These are phyloP conservation scores for Malania oleifera DNA, from an alignment of 164 flowering plant genomes.

Conservation along the genomic window DNA sequence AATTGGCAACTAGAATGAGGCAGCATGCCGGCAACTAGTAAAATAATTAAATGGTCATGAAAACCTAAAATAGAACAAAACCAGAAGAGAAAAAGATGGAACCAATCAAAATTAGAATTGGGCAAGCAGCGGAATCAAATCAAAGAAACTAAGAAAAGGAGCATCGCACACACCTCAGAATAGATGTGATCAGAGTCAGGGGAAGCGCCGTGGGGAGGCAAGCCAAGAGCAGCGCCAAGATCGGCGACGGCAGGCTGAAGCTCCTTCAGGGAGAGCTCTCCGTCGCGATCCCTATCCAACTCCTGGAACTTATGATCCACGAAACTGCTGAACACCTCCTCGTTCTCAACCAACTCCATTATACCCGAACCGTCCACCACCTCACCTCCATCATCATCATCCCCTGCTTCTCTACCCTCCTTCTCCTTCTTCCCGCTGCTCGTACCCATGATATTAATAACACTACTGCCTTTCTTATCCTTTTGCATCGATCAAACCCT, in stretches of 20 bases:
- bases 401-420: slow-evolving; percentile 16
- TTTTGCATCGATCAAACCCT: background rate
- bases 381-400: slow-evolving; percentile 23
- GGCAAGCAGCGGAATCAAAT: background rate
- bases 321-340: slow-evolving; percentile 58
- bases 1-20: too few relatives aligned
- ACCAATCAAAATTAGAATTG: too few relatives aligned
- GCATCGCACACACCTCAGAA: slow-evolving; percentile 41
- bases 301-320: slow-evolving; percentile 76
- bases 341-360: slow-evolving; percentile 82
- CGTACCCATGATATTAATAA: background rate
- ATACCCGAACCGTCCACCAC: slow-evolving; percentile 85
- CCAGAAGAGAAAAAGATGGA: background rate
- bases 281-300: slow-evolving; percentile 63
- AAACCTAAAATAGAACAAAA: background rate
- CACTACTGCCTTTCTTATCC: background rate
- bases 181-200: slow-evolving; percentile 77
- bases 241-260: slow-evolving; percentile 83
- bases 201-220: slow-evolving; percentile 73
- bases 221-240: slow-evolving; percentile 78
- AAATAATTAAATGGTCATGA: too few relatives aligned
- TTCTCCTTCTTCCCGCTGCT: slow-evolving; percentile 10
- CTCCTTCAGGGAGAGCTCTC: slow-evolving; percentile 70
- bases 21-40: too few relatives aligned
- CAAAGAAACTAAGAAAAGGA: background rate